Evolutionary conservation across 192 early-diverging fungal species (phyloP).

Genomic region (Cladochytrium replicatum): DNA sequence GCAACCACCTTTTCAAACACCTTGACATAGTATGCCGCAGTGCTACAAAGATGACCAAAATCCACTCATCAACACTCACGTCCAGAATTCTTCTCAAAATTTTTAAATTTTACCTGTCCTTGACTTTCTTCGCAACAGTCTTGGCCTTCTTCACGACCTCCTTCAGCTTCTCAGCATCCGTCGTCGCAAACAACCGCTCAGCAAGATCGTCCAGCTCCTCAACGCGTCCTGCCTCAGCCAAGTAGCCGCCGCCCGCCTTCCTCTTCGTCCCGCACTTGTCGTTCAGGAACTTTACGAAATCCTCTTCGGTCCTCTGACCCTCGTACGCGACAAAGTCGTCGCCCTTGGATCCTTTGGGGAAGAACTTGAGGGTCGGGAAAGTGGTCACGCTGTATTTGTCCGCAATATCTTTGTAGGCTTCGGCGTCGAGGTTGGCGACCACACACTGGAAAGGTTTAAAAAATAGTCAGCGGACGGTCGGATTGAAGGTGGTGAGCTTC

Average conservation of each 20-base stretch:
- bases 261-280: conserved; percentile 70
- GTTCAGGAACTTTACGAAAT: conserved; percentile 77
- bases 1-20: conserved; percentile 78
- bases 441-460: too few species aligned
- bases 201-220: conserved; percentile 47
- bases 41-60: conserved; percentile 11
- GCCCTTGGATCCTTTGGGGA: conserved; percentile 51
- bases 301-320: conserved; percentile 58
- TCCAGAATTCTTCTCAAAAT: neutral
- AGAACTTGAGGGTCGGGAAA: conserved; percentile 86
- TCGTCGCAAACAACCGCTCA: conserved; percentile 49
- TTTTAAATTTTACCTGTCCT: conserved; percentile 29
- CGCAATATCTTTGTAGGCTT: conserved; percentile 50
- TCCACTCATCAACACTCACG: neutral
- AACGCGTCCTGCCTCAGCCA: conserved; percentile 47
- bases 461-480: too few species aligned
- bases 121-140: conserved; percentile 27
- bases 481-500: too few species aligned
- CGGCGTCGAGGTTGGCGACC: conserved; percentile 87
- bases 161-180: conserved; percentile 29
- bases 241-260: conserved; percentile 49
- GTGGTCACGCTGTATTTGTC: conserved; percentile 59
- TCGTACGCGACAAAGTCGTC: conserved; percentile 61
- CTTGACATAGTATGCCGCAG: conserved; percentile 84
- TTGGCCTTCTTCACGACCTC: conserved; percentile 33